Base-by-base conservation (phyloP, 164 flowering plant species). In the Amborella trichopoda region DNA sequence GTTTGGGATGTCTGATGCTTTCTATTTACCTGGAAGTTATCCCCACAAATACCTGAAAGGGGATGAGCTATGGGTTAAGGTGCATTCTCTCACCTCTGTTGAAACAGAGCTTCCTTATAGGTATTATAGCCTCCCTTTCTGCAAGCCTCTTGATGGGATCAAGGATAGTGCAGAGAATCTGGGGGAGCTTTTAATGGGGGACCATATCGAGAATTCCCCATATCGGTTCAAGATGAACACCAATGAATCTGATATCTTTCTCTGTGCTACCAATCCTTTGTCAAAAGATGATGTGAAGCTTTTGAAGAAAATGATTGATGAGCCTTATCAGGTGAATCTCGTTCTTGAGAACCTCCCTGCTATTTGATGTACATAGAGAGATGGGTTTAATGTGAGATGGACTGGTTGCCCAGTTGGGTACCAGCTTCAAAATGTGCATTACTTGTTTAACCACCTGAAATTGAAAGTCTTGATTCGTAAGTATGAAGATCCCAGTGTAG, bases 101-200 rank as follows among this genome's bases (percentile, higher is more conserved):
- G 93, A 83, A 5, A 80, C 93, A 1, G 93, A 83, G 50, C 73
- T 83, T 57, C 93, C 93, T 30, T 83, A 68, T 50, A 64, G 77
- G 66, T 83, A 83, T 49, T 83, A 83, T 52, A 80, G 78, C 46
- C 57, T 83, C 26, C 93, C 93, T 5, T 83, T 80, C 48, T 83
- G 93, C 52, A 26, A 59, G 52, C 93, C 93, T 3, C 24, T 3
- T 5, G 93, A 62, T 46, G 93, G 93, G 40, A 75, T 83, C 5
- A 80, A 83, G 58, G 84, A 80, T 59, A 83, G 77, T 27, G 76
- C 77, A 3, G 93, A 83, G 59, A 83, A 81, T 62, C 83, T 84
- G 0, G 95, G 95, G 16, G 95, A 84, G 73, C 75, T 84, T 45
- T 75, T 84, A 12, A 77, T 84, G 95, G 95, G 95, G 1, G 95